These are phyloP conservation scores for Beauveria bassiana DNA, from an alignment of 2,329 filamentous ascomycete species.

Conservation along the genomic window DNA sequence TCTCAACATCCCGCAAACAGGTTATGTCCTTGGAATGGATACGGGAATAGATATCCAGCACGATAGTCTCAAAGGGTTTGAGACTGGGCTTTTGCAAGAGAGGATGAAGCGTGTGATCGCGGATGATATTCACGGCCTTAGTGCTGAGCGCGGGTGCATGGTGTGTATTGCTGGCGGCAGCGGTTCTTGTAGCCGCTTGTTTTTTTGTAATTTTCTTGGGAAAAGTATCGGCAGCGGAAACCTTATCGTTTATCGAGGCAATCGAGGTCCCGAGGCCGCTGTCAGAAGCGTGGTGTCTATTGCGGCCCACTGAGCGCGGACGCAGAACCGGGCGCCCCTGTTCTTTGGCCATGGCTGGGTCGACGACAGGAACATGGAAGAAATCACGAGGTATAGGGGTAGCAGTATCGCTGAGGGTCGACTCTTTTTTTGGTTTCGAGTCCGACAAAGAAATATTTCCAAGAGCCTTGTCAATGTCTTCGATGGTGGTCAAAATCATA, in stretches of 20 bases:
- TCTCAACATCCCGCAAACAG: constrained; percentile 88
- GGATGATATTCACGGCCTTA: constrained; percentile 68
- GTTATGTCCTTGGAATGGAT: constrained; percentile 81
- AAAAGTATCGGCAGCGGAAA: constrained; percentile 32
- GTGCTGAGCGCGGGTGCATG: constrained; percentile 56
- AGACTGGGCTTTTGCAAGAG: constrained; percentile 65
- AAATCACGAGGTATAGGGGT: constrained; percentile 53
- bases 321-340: constrained; percentile 44
- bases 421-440: constrained; percentile 16
- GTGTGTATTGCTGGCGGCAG: constrained; percentile 38
- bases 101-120: constrained; percentile 70
- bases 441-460: constrained; percentile 35
- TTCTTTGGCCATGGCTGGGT: constrained; percentile 37
- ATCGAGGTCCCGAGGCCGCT: constrained; percentile 84
- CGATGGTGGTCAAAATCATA: constrained; percentile 46
- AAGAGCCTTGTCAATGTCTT: constrained; percentile 55
- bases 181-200: constrained; percentile 46
- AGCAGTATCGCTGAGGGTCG: constrained; percentile 45
- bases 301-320: constrained; percentile 46
- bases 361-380: constrained; percentile 47
- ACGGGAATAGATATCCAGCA: constrained; percentile 69
- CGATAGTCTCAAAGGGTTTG: constrained; percentile 72
- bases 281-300: constrained; percentile 68
- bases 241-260: constrained; percentile 49
- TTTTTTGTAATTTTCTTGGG: constrained; percentile 29